Evolutionary conservation across 768 basidiomycete species (phyloP), one percentile per base, ranked within the genome.

Genomic region (Boletellus sp.): DNA sequence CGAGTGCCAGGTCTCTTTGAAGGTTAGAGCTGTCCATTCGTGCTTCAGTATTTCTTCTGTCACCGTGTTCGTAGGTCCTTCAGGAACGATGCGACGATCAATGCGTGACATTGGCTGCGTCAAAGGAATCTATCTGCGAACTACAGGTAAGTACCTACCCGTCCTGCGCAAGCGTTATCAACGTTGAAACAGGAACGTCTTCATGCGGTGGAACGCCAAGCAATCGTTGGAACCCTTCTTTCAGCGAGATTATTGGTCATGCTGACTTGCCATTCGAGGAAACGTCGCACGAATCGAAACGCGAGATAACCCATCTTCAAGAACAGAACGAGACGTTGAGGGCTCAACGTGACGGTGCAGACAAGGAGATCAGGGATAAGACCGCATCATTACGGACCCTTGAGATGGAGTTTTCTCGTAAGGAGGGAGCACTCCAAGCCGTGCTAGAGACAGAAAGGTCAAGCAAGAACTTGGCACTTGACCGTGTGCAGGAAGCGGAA

Each of bases 41-140:
- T 42, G 8, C 17, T 13, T 6, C 17, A 10, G 28, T 1, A n/a
- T 23, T 17, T 45, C 42, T 17, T 26, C 48, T 48, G 9, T 26
- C 36, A 52, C 3, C 12, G 22, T n/a, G 2, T 26, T 32, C 39
- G 17, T 51, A 80, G 75, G 63, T 73, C 33, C 67, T 83, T 15
- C 78, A 84, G 58, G 81, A 85, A 47, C 75, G 81, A 22, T 79
- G 78, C 45, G 83, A 85, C 12, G 75, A 80, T 15, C 82, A 84
- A 54, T 62, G 73, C 1, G 66, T 78, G 6, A 78, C 79, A 2
- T 63, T 83, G 41, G 72, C 74, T 22, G 63, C 83, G 20, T 74
- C 78, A 7, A 81, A 79, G 56, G 82, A 85, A 51, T 70, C 76
- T 6, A 63, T 74, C 17, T 78, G 73, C 2, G 79, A 84, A 57